Conservation (phyloP, 1,284 basidiomycete species). For the Ustilago cynodontis region DNA sequence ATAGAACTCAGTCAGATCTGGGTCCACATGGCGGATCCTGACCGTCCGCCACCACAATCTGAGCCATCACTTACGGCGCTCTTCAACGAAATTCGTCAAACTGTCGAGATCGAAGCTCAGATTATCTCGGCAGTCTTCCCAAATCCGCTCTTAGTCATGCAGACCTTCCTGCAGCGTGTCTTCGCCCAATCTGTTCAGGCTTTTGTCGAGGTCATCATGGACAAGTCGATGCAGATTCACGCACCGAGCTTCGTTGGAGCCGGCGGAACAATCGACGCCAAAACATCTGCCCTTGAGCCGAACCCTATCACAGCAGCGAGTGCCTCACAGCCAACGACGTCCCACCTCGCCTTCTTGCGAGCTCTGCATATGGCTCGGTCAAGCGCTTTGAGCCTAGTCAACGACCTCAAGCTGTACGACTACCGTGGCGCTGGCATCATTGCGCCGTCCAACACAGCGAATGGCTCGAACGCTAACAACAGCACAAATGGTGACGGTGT, state of each 20-base stretch:
- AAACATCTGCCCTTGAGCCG: constrained; percentile 38
- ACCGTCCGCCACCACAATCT: constrained; percentile 80
- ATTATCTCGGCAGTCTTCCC: constrained; percentile 99
- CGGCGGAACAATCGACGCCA: constrained; percentile 34
- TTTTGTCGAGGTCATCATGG: constrained; percentile 68
- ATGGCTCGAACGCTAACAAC: constrained; percentile 10
- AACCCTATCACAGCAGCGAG: constrained; percentile 10
- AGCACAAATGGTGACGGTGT: constrained; percentile 9
- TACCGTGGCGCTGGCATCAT: constrained; percentile 72
- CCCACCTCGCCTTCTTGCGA: constrained; percentile 84
- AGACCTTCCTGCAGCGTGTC: constrained; percentile 95
- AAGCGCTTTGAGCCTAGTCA: constrained; percentile 83
- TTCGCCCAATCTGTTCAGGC: constrained; percentile 85
- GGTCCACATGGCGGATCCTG: constrained; percentile 76
- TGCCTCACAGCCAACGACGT: constrained; percentile 17
- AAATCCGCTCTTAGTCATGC: constrained; percentile 96
- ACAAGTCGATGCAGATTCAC: constrained; percentile 59
- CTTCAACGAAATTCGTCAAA: constrained; percentile 87
- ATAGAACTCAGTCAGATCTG: constrained; percentile 80
- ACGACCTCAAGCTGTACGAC: constrained; percentile 93
- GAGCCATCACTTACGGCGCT: constrained; percentile 85
- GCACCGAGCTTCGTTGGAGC: constrained; percentile 41
- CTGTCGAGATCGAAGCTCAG: constrained; percentile 94
- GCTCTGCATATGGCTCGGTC: constrained; percentile 88
- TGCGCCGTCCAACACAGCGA: constrained; percentile 24